Conservation (phyloP, 2,329 filamentous ascomycete species). For the Xylariaceae sp. region DNA sequence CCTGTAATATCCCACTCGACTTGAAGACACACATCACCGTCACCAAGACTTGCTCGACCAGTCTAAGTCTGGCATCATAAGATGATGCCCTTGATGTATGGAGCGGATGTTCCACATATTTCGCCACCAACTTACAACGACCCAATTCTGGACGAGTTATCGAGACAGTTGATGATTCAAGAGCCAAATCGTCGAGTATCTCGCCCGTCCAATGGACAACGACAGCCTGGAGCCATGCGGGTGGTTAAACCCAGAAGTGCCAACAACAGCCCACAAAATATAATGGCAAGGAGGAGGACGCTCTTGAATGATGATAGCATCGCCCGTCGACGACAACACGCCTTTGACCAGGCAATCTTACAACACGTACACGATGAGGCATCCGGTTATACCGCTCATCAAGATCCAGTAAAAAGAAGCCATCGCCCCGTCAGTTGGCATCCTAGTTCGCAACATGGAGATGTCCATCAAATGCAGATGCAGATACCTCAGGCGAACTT, state of each 20-base stretch:
- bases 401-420: conserved; percentile 38
- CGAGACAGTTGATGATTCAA: conserved; percentile 49
- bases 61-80: conserved; percentile 16
- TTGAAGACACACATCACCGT: background rate
- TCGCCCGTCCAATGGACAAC: conserved; percentile 49
- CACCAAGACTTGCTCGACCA: background rate
- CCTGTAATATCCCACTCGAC: background rate
- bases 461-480: conserved; percentile 37
- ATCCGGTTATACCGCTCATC: conserved; percentile 26
- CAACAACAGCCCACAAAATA: conserved; percentile 64
- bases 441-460: conserved; percentile 53
- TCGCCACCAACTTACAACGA: conserved; percentile 38
- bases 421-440: conserved; percentile 74
- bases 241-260: conserved; percentile 65
- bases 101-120: conserved; percentile 31
- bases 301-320: conserved; percentile 50
- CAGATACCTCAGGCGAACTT: conserved; percentile 35
- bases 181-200: conserved; percentile 48
- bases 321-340: conserved; percentile 47
- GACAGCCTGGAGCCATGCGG: conserved; percentile 51
- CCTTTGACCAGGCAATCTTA: conserved; percentile 43
- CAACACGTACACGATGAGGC: conserved; percentile 35
- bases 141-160: conserved; percentile 49
- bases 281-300: conserved; percentile 54
- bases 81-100: conserved; percentile 37